Evolutionary conservation across 805 yeast genomes (phyloP).

Genomic region (Trichomonascus vanleenenianus): DNA sequence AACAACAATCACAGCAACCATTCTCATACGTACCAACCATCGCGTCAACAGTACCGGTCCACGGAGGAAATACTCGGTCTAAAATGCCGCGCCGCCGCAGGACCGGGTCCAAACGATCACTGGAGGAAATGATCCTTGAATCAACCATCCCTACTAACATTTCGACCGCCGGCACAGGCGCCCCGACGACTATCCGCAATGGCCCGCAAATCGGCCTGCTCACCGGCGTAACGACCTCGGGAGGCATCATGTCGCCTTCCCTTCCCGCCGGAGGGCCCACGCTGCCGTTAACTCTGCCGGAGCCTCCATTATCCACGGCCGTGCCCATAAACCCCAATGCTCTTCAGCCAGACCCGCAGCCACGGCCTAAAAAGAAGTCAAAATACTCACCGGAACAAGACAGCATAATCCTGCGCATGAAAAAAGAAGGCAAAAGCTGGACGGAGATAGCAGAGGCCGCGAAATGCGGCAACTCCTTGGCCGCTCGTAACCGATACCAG

Average conservation of each 20-base stretch:
- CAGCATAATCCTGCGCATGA: slow-evolving; percentile 51
- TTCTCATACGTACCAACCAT: slow-evolving; percentile 13
- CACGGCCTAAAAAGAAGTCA: slow-evolving; percentile 53
- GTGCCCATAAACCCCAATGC: slow-evolving; percentile 37
- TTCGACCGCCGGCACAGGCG: slow-evolving; percentile 5
- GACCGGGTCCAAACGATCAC: slow-evolving; percentile 20
- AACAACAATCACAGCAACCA: slow-evolving; percentile 8
- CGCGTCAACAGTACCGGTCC: slow-evolving; percentile 16
- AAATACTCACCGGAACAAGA: slow-evolving; percentile 67
- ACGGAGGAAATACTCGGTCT: slow-evolving; percentile 5
- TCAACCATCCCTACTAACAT: slow-evolving; percentile 14
- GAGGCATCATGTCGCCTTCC: slow-evolving; percentile 5
- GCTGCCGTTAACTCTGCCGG: slow-evolving; percentile 30
- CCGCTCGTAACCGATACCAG: slow-evolving; percentile 73
- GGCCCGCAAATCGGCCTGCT: slow-evolving; percentile 11
- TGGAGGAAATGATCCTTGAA: slow-evolving; percentile 20
- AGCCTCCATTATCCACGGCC: slow-evolving; percentile 41
- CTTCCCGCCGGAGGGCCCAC: slow-evolving; percentile 8
- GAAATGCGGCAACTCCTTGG: slow-evolving; percentile 56
- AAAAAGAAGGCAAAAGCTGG: slow-evolving; percentile 61
- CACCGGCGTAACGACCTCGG: slow-evolving; percentile 6
- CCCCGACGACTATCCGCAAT: slow-evolving; percentile 5
- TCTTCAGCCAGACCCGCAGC: slow-evolving; percentile 35
- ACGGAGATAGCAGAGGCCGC: slow-evolving; percentile 62
- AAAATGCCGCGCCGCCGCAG: slow-evolving; percentile 15